Evolutionary conservation across 2,329 filamentous ascomycete species (phyloP).

Genomic region (Lecanicillium sp.): DNA sequence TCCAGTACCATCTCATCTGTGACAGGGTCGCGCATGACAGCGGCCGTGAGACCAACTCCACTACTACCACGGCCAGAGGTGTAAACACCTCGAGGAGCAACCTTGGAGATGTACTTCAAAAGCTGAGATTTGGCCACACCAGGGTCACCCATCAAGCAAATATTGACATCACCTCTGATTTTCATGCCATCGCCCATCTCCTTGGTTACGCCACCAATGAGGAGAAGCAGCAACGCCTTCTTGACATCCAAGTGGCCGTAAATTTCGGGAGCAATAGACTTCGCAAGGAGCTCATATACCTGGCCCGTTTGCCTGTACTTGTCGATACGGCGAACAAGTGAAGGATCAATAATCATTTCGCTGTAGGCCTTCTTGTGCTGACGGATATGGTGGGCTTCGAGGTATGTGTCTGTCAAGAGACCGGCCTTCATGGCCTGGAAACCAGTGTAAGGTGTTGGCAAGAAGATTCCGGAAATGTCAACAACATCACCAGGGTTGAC

Average conservation of each 20-base stretch:
- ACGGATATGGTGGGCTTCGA: slow-evolving; percentile 86
- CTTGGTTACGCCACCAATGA: slow-evolving; percentile 94
- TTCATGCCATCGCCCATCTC: slow-evolving; percentile 97
- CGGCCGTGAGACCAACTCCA: slow-evolving; percentile 73
- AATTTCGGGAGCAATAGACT: slow-evolving; percentile 95
- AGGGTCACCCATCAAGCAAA: slow-evolving; percentile 98
- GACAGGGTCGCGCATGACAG: slow-evolving; percentile 76
- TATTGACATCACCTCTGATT: slow-evolving; percentile 97
- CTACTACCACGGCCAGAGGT: slow-evolving; percentile 74
- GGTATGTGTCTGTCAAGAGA: slow-evolving; percentile 91
- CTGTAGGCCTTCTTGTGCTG: slow-evolving; percentile 99
- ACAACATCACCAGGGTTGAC: slow-evolving; percentile 92
- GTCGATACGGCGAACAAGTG: slow-evolving; percentile 75
- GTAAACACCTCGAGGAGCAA: slow-evolving; percentile 85
- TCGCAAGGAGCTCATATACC: slow-evolving; percentile 90
- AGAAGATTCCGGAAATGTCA: slow-evolving; percentile 89
- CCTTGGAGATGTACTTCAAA: slow-evolving; percentile 97
- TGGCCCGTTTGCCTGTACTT: slow-evolving; percentile 78
- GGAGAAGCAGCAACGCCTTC: slow-evolving; percentile 88
- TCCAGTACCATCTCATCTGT: slow-evolving; percentile 81
- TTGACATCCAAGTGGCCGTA: slow-evolving; percentile 96
- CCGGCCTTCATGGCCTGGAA: slow-evolving; percentile 96
- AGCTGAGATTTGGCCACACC: slow-evolving; percentile 99
- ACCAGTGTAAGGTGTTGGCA: slow-evolving; percentile 96
- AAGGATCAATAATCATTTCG: slow-evolving; percentile 75